Base-by-base conservation (phyloP, 2,329 filamentous ascomycete species). In the Endoconidiophora polonica region DNA sequence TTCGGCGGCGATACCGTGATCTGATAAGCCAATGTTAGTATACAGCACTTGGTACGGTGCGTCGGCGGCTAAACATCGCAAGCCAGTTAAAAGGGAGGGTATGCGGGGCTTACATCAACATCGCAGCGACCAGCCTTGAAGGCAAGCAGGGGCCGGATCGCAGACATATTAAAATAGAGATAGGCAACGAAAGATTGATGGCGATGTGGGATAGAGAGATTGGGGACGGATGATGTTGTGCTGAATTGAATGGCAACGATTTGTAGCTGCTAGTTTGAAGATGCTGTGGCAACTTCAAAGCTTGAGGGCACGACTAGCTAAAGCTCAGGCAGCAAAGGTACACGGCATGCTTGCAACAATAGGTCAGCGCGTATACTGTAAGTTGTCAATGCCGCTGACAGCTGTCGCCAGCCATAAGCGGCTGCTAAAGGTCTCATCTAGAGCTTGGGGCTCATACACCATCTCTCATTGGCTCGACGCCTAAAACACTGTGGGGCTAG, bases 111-210 rank as follows among this genome's bases (percentile, higher is more conserved):
- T 69, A 94, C 87, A 63, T 88, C 81, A 54, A 90, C 64, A 48
- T 91, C 80, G 68, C 90, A 96, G 64, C 77, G 77, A 65, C 90
- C 90, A 56, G 90, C 90, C 74, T 94, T 95, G 76, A 96, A 96
- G 14, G 87, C 94, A 63, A 96, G 88, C 61, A 94, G 76, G 29
- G 90, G 87, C 57, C 74, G 65, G 66, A 86, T 79, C 18, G 18
- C n/a, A 55, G 88, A 86, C 87, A 94, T 95, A 56, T 54, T 22
- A 16, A 24, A 5, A 47, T 10, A 6, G 16, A 47, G 40, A 39
- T 18, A 18, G 4, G n/a, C 9, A 26, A 39, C 5, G 23, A 29
- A 40, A 29, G 20, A 22, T 29, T 5, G 16, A 48, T 3, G 18
- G 22, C 16, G 22, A 26, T 5, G 18, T 43, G 6, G 6, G 7